phyloP scores from a whole-genome alignment of 1,139 yeast genomes.

The Wickerhamomyces sp. region DNA sequence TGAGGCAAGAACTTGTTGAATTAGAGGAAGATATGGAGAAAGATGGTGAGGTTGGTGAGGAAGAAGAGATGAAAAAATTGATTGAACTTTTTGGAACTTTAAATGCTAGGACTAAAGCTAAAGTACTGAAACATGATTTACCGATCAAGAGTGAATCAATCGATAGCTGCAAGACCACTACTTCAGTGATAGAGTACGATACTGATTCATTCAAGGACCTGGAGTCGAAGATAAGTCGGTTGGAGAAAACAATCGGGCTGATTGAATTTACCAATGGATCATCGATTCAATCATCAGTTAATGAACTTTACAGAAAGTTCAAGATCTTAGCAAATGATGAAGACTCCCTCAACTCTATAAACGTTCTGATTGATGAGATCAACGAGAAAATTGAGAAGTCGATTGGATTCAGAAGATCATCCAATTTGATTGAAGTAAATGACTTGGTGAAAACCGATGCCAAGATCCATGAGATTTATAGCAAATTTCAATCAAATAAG shows the following conservation, averaged over 20 bases:
- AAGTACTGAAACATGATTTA: no score
- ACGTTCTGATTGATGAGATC: slow-evolving; percentile 34
- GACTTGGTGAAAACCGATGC: slow-evolving; percentile 13
- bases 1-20: slow-evolving; percentile 41
- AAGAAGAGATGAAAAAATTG: slow-evolving; percentile 12
- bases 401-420: slow-evolving; percentile 21
- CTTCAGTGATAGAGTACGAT: no score
- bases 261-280: slow-evolving; percentile 4
- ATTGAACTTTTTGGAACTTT: slow-evolving; percentile 11
- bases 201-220: slow-evolving; percentile 9
- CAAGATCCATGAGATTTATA: slow-evolving; percentile 37
- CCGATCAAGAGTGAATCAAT: background rate
- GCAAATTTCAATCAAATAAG: slow-evolving; percentile 34
- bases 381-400: slow-evolving; percentile 26
- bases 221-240: slow-evolving; percentile 25
- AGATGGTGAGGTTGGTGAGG: slow-evolving; percentile 3
- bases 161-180: background rate
- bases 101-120: slow-evolving; percentile 7
- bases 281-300: slow-evolving; percentile 21
- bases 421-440: slow-evolving; percentile 4
- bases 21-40: slow-evolving; percentile 21
- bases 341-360: slow-evolving; percentile 23
- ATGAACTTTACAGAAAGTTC: slow-evolving; percentile 23
- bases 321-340: slow-evolving; percentile 23
- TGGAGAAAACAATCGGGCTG: slow-evolving; percentile 19